Conservation (phyloP, 805 yeast species). For the Candida nemodendra region DNA sequence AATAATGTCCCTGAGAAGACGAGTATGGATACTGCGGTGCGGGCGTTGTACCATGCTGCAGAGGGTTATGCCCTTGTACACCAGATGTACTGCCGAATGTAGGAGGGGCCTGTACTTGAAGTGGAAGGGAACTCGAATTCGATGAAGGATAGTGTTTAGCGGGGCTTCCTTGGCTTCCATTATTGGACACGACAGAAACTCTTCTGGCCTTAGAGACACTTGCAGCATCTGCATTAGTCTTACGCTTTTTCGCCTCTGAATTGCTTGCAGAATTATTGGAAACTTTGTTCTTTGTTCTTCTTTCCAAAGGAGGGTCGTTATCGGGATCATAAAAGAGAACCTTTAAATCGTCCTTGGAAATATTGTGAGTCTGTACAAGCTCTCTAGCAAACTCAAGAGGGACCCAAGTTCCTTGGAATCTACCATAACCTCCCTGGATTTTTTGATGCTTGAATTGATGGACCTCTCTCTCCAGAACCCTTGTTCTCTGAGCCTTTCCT, state of each 20-base stretch:
- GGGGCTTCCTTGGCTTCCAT: neutral
- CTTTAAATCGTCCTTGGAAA: conserved; percentile 48
- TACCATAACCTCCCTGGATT: conserved; percentile 82
- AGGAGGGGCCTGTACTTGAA: conserved; percentile 14
- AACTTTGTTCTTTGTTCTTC: conserved; percentile 35
- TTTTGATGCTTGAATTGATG: conserved; percentile 66
- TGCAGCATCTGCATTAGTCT: conserved; percentile 33
- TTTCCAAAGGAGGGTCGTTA: conserved; percentile 43
- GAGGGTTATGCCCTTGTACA: conserved; percentile 4
- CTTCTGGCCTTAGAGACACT: conserved; percentile 14
- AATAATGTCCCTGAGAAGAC: conserved; percentile 13
- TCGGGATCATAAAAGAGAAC: conserved; percentile 55
- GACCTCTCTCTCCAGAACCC: conserved; percentile 72
- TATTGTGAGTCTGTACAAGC: conserved; percentile 51
- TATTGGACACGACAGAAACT: conserved; percentile 5
- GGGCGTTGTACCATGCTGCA: conserved; percentile 2
- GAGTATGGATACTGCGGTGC: conserved; percentile 18
- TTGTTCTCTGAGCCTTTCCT: conserved; percentile 76
- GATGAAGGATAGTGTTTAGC: neutral
- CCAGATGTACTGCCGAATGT: conserved; percentile 10
- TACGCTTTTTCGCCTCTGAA: conserved; percentile 26
- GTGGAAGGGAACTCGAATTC: conserved; percentile 1
- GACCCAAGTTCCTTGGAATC: conserved; percentile 87
- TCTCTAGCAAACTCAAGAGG: conserved; percentile 65
- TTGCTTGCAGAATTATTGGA: conserved; percentile 1